Evolutionary conservation across 2,329 filamentous ascomycete genomes (phyloP).

Genomic region (Ceratocystis ficicola): DNA sequence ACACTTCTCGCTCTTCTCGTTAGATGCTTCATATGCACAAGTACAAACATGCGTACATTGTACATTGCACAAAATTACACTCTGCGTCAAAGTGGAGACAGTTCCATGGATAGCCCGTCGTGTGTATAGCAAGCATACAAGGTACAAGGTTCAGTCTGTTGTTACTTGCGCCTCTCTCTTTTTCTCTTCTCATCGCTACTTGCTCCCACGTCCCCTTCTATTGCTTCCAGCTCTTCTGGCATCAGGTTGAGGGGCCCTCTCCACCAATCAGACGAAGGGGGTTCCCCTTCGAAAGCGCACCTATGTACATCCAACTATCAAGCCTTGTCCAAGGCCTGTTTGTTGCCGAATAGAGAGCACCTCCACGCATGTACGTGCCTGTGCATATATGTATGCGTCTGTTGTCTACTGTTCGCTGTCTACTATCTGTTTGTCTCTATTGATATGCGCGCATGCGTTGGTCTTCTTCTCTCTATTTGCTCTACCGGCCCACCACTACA

Average conservation of each 20-base stretch:
- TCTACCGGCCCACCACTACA: background rate
- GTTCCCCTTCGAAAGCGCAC: no score
- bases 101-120: background rate
- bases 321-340: no score
- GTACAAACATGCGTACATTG: background rate
- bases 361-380: no score
- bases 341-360: no score
- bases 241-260: no score
- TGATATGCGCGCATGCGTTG: background rate
- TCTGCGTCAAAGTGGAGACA: conserved; percentile 8
- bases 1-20: background rate
- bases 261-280: no score
- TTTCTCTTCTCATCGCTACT: background rate
- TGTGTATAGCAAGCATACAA: background rate
- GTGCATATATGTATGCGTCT: background rate
- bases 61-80: conserved; percentile 3
- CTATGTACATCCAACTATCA: no score
- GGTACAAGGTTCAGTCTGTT: background rate
- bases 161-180: background rate
- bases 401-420: background rate
- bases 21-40: background rate
- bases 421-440: background rate
- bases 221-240: no score
- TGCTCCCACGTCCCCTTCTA: no score
- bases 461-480: background rate